Conservation (phyloP, 2,329 filamentous ascomycete genomes). For the Hypoxylon sp. region DNA sequence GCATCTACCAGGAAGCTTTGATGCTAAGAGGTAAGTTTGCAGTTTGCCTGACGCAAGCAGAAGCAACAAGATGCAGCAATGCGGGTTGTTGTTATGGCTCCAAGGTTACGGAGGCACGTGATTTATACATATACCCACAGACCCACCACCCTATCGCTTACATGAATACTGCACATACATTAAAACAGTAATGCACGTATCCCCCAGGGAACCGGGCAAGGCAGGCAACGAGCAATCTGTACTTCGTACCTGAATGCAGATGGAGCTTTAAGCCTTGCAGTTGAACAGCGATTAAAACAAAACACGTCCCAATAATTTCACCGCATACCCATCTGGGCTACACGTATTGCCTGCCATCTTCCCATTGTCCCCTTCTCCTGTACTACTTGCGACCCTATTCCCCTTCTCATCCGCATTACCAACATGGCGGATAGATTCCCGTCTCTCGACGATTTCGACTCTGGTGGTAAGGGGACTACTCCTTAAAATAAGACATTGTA, state of each 20-base stretch:
- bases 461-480: constrained; percentile 58
- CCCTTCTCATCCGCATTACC: constrained; percentile 12
- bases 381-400: neutral
- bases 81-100: neutral
- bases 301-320: neutral
- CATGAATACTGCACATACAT: neutral
- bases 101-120: neutral
- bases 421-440: constrained; percentile 81
- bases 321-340: too few species aligned
- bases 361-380: neutral
- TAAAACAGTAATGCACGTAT: neutral
- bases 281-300: constrained; percentile 13
- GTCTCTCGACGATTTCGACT: constrained; percentile 80
- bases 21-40: constrained; percentile 2
- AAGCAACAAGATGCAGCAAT: neutral
- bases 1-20: constrained; percentile 17
- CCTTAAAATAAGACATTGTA: constrained; percentile 29
- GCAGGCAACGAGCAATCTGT: constrained; percentile 23
- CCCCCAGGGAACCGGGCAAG: neutral
- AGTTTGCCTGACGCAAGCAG: neutral
- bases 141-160: too few species aligned
- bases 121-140: neutral
- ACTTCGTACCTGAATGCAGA: constrained; percentile 17
- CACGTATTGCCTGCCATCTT: too few species aligned
- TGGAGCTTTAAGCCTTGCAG: constrained; percentile 24